A percentile compares a stretch with the other conserved stretches of the same genome.
Conservation (phyloP, 257 asterid genomes). For the Solanum sitiens region DNA sequence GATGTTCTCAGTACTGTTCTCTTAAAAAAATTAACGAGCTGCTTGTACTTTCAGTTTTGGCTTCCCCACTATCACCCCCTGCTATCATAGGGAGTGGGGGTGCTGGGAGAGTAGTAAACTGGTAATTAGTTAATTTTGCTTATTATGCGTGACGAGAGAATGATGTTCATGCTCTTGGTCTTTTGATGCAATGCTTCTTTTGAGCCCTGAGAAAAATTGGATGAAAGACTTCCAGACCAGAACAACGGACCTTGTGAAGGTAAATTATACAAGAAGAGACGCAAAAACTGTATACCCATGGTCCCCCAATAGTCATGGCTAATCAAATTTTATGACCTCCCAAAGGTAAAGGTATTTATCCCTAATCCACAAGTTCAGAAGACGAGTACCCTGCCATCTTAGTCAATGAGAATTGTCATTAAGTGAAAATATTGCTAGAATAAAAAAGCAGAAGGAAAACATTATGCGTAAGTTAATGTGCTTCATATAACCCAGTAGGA, state of each 20-base stretch:
- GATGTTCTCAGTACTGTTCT: too few species aligned
- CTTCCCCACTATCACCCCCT: not conserved
- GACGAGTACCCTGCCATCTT: not conserved
- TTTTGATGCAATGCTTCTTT: not conserved
- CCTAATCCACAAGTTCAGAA: not conserved
- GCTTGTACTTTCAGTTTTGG: not conserved
- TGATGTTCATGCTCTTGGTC: not conserved
- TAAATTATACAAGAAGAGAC: not conserved
- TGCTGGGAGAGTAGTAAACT: not conserved
- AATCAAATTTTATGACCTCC: not conserved
- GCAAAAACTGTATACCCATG: too few species aligned
- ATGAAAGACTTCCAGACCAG: too few species aligned
- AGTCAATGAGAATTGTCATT: not conserved
- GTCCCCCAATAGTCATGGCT: not conserved
- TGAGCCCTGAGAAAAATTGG: not conserved
- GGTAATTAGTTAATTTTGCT: not conserved
- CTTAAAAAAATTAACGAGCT: too few species aligned
- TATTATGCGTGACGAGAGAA: not conserved
- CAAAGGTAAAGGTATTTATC: not conserved
- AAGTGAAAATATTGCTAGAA: not conserved
- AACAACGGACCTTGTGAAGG: not conserved
- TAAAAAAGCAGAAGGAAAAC: not conserved
- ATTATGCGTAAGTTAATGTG: not conserved
- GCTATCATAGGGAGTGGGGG: not conserved
- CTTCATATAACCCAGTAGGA: not conserved